Percentiles rank a stretch among this genome's conserved stretches.
phyloP scores from a whole-genome alignment of 148 eudicot species.

The Polygonum aviculare region DNA sequence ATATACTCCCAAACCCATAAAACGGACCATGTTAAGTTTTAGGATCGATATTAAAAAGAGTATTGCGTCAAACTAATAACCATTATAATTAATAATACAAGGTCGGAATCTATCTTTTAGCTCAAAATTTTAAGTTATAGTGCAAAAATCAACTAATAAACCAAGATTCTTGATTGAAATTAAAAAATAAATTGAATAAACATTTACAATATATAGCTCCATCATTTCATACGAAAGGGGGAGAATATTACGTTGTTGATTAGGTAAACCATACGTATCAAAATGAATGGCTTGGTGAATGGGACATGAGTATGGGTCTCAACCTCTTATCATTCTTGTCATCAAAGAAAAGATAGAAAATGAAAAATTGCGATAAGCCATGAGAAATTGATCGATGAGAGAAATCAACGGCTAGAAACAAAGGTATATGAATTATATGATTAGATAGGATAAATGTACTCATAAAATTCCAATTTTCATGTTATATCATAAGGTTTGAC shows the following conservation, averaged over 20 bases:
- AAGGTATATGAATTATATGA: background rate
- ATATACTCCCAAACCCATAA: no score
- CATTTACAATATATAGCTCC: no score
- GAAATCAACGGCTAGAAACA: conserved; percentile 3
- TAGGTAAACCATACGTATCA: background rate
- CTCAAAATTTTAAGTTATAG: no score
- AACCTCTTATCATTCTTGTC: background rate
- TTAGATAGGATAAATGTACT: background rate
- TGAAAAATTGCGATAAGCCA: background rate
- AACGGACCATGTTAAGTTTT: no score
- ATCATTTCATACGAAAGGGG: background rate
- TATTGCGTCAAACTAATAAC: no score
- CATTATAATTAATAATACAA: no score
- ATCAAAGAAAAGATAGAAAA: background rate
- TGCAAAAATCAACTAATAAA: no score
- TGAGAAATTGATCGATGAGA: background rate
- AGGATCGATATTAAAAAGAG: no score
- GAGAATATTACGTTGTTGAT: background rate
- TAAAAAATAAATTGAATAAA: no score
- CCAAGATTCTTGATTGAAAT: no score
- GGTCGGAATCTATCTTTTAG: no score
- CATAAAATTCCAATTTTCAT: background rate
- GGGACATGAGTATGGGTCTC: background rate
- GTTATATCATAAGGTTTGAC: background rate
- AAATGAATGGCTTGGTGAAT: background rate